phyloP scores from a whole-genome alignment of 2,329 filamentous ascomycete genomes.

The Fusarium sublunatum region DNA sequence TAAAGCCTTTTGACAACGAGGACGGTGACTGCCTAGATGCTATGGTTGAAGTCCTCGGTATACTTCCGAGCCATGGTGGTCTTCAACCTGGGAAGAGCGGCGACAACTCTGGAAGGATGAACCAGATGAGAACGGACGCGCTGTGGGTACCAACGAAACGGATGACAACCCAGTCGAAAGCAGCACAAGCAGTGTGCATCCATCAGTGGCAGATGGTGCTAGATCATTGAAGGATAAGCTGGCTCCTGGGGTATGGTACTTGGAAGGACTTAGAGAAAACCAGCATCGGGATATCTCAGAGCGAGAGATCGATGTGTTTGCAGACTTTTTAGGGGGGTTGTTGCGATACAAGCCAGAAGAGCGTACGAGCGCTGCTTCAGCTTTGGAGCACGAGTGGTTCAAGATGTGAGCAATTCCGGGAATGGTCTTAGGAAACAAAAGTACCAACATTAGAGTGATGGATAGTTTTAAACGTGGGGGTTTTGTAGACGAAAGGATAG shows the following conservation, averaged over 20 bases:
- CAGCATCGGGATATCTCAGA: neutral
- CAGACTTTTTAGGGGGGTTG: neutral
- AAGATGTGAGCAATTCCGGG: neutral
- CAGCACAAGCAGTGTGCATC: neutral
- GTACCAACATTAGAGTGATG: no score
- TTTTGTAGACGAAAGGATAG: no score
- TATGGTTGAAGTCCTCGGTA: slow-evolving; percentile 43
- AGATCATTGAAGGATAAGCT: slow-evolving; percentile 31
- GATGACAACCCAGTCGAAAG: neutral
- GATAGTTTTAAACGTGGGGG: no score
- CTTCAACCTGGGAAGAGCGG: slow-evolving; percentile 40
- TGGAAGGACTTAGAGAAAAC: neutral
- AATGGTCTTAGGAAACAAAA: no score
- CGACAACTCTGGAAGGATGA: slow-evolving; percentile 39
- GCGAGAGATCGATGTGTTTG: neutral
- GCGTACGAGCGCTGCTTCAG: neutral
- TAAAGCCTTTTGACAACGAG: slow-evolving; percentile 42
- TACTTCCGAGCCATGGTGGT: slow-evolving; percentile 49
- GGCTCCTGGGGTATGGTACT: slow-evolving; percentile 11
- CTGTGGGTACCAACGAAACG: slow-evolving; percentile 15
- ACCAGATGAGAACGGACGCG: slow-evolving; percentile 20
- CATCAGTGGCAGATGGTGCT: slow-evolving; percentile 2
- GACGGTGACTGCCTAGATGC: slow-evolving; percentile 41
- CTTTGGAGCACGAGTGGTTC: slow-evolving; percentile 8
- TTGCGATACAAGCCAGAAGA: neutral